These are phyloP conservation scores for Nitzschia sp. DNA, from an alignment of 108 stramenopile species.

Conservation along the genomic window DNA sequence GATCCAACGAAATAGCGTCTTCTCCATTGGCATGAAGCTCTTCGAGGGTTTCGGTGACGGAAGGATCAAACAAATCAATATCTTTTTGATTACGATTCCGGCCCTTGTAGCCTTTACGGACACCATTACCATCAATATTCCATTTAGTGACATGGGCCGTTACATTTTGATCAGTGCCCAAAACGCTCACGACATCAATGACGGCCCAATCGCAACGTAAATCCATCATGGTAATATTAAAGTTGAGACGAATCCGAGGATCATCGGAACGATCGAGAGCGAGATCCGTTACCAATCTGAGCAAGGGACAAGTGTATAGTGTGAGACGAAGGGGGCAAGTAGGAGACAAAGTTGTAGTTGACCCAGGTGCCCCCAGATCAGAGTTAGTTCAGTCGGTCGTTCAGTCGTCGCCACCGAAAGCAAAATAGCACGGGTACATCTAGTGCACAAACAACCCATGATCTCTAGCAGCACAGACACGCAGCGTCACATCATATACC, in stretches of 20 bases:
- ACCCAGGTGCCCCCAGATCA: too few species aligned
- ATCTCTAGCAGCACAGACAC: not conserved
- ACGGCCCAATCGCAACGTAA: constrained; percentile 88
- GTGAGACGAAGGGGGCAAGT: not conserved
- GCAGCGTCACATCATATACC: not conserved
- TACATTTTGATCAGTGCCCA: constrained; percentile 96
- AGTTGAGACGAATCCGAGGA: constrained; percentile 77
- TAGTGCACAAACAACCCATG: too few species aligned
- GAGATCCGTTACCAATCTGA: constrained; percentile 59
- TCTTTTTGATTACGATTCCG: constrained; percentile 88
- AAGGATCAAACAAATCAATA: constrained; percentile 56
- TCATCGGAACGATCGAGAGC: constrained; percentile 74
- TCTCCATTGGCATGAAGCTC: constrained; percentile 88
- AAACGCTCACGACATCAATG: constrained; percentile 73
- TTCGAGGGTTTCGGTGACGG: constrained; percentile 80
- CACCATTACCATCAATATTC: constrained; percentile 88
- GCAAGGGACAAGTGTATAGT: not conserved
- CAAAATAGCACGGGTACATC: too few species aligned
- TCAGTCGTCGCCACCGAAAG: too few species aligned
- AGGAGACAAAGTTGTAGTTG: too few species aligned
- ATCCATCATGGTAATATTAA: constrained; percentile 95
- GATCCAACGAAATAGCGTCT: constrained; percentile 76
- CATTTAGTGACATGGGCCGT: constrained; percentile 93
- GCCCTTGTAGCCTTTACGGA: constrained; percentile 77
- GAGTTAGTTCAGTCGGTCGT: too few species aligned